Base-by-base conservation (phyloP, 371 early-diverging fungal genomes). In the Mortierella sp. region DNA sequence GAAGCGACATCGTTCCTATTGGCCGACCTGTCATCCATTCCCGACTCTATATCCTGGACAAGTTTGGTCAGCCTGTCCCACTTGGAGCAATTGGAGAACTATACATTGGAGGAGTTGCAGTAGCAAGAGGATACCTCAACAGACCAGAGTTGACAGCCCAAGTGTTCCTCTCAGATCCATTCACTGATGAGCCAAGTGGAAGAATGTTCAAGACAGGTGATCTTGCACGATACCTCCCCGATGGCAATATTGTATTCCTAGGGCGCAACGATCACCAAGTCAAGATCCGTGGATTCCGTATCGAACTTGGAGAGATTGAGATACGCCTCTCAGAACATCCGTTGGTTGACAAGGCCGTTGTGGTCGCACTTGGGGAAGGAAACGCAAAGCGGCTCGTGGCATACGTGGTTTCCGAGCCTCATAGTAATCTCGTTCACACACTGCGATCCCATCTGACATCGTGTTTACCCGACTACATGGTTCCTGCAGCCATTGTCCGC, bases 211-310 rank as follows among this genome's bases (percentile, higher is more conserved):
- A 24, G 55, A 54, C 55, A 16, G 55, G 55, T 1, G 55, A 54
- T 19, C 43, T 41, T 22, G 81, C 28, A 5, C 48, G 77, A 8
- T 69, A 50, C 22, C 54, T 61, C 3, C 66, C 67, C 0, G 57
- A 72, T 17, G 62, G 73, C 19, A 57, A 57, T 37, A 17, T 72
- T 13, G 58, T 57, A 8, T 61, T 41, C 31, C 7, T 72, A 4
- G 73, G 73, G 2, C 67, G 73, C 3, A 57, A 46, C n/a, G 73
- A 72, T 29, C 3, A 53, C 28, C 73, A 72, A 31, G 59, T 72
- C 54, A 72, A 72, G 53, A 58, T 72, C 16, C 43, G 66, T 24
- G 73, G 73, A 1, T 65, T 51, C 46, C 61, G 73, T 25, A 50
- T 72, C 3, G 73, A 72, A 41, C 57, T 66, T 1, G 60, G 56